These are phyloP conservation scores for Juglanconis juglandina DNA, from an alignment of 2,329 filamentous ascomycete genomes.

Conservation along the genomic window DNA sequence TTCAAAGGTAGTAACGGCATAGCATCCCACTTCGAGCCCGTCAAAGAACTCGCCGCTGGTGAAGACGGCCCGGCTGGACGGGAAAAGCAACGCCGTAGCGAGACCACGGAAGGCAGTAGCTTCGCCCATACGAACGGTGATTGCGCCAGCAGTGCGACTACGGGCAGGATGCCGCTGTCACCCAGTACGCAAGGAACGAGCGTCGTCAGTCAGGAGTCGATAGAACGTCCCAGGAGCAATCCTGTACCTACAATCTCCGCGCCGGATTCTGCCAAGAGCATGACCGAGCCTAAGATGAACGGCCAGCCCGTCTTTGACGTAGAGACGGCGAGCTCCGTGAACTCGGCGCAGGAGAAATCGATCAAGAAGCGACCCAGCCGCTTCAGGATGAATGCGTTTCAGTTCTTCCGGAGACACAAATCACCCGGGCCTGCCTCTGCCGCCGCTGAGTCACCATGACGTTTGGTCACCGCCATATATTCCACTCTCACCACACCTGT, in stretches of 20 bases:
- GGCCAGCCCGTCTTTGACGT: constrained; percentile 32
- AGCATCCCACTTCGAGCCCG: constrained; percentile 42
- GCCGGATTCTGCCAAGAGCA: constrained; percentile 26
- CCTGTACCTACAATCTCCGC: constrained; percentile 33
- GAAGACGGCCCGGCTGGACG: constrained; percentile 38
- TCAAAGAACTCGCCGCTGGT: constrained; percentile 44
- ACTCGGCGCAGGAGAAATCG: constrained; percentile 43
- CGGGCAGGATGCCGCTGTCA: constrained; percentile 61
- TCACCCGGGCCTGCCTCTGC: constrained; percentile 32
- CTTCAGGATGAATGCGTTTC: constrained; percentile 60
- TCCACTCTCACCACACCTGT: not conserved
- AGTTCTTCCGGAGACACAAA: constrained; percentile 54
- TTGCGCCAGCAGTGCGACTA: constrained; percentile 62
- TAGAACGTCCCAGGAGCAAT: constrained; percentile 46
- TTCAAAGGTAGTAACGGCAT: constrained; percentile 44
- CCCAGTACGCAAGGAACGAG: constrained; percentile 65
- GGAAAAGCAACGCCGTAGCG: constrained; percentile 53
- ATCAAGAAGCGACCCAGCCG: constrained; percentile 62
- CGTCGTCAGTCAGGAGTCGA: constrained; percentile 58
- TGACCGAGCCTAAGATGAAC: constrained; percentile 24
- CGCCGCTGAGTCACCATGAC: constrained; percentile 24
- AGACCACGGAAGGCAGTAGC: constrained; percentile 59
- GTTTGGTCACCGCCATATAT: not conserved
- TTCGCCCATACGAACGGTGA: constrained; percentile 53
- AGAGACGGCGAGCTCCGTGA: constrained; percentile 39